Percentiles rank a stretch among this genome's conserved stretches.
Conservation (phyloP, 805 yeast species). For the Kluyveromyces starmeri region DNA sequence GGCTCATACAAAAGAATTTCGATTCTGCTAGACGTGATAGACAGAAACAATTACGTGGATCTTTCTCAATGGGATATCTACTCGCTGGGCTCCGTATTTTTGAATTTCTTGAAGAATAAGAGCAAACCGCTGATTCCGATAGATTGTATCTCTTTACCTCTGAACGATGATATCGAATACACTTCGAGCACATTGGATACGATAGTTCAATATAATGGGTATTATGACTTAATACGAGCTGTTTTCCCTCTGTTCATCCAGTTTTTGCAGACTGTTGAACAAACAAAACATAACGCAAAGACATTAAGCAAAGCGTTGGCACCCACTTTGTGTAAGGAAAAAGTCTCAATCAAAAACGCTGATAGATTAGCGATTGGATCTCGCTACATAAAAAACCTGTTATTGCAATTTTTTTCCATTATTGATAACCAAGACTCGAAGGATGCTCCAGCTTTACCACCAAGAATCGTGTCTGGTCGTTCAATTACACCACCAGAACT, state of each 20-base stretch:
- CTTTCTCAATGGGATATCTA: slow-evolving; percentile 57
- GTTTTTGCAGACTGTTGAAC: slow-evolving; percentile 29
- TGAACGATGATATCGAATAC: slow-evolving; percentile 40
- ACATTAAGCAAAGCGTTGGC: slow-evolving; percentile 38
- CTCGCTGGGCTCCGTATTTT: slow-evolving; percentile 34
- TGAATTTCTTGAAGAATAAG: slow-evolving; percentile 41
- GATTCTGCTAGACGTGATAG: slow-evolving; percentile 41
- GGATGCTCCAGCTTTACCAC: slow-evolving; percentile 1
- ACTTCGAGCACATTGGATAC: slow-evolving; percentile 31
- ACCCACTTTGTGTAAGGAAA: slow-evolving; percentile 49
- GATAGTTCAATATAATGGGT: slow-evolving; percentile 28
- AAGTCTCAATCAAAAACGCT: slow-evolving; percentile 33
- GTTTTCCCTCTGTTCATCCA: slow-evolving; percentile 40
- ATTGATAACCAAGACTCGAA: slow-evolving; percentile 1
- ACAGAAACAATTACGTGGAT: slow-evolving; percentile 48
- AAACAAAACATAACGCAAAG: slow-evolving; percentile 35
- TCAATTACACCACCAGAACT: slow-evolving; percentile 12
- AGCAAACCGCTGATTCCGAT: slow-evolving; percentile 48
- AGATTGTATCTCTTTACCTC: slow-evolving; percentile 41
- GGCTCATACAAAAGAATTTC: slow-evolving; percentile 41
- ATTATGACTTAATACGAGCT: slow-evolving; percentile 30
- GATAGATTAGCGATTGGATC: slow-evolving; percentile 43
- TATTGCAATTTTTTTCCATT: slow-evolving; percentile 39
- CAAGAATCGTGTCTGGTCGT: not conserved
- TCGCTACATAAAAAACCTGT: slow-evolving; percentile 43